phyloP scores from a whole-genome alignment of 106 monocot genomes.

The Platanthera guangdongensis region DNA sequence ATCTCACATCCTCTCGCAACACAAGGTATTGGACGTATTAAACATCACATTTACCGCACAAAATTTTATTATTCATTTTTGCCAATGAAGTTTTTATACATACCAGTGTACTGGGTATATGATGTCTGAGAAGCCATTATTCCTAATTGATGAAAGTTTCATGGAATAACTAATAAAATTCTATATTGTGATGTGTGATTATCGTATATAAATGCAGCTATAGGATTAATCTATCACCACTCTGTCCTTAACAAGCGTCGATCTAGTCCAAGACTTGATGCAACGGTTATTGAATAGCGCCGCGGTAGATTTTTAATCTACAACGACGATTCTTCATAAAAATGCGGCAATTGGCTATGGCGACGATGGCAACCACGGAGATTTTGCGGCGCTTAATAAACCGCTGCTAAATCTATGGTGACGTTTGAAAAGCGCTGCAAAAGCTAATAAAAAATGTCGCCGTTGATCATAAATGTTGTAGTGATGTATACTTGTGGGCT shows the following conservation, averaged over 20 bases:
- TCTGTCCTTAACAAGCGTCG: too few species aligned
- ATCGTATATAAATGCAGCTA: too few species aligned
- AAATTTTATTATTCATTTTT: background rate
- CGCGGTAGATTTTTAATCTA: too few species aligned
- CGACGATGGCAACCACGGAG: too few species aligned
- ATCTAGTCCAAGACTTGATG: too few species aligned
- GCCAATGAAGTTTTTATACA: background rate
- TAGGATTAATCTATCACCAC: too few species aligned
- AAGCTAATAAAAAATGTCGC: background rate
- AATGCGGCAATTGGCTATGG: too few species aligned
- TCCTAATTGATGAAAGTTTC: background rate
- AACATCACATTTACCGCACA: background rate
- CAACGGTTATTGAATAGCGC: too few species aligned
- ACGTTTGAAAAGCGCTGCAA: constrained; percentile 15
- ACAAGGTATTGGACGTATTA: constrained; percentile 32
- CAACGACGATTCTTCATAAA: too few species aligned
- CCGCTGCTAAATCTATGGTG: too few species aligned
- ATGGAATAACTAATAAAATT: background rate
- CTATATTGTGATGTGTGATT: background rate
- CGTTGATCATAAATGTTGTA: background rate
- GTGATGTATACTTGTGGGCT: background rate
- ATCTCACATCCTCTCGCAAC: constrained; percentile 38
- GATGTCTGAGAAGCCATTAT: background rate
- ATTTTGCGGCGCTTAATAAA: too few species aligned
- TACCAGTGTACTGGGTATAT: background rate